Evolutionary conservation across 371 early-diverging fungal species (phyloP).

Genomic region (Globomyces sp.): DNA sequence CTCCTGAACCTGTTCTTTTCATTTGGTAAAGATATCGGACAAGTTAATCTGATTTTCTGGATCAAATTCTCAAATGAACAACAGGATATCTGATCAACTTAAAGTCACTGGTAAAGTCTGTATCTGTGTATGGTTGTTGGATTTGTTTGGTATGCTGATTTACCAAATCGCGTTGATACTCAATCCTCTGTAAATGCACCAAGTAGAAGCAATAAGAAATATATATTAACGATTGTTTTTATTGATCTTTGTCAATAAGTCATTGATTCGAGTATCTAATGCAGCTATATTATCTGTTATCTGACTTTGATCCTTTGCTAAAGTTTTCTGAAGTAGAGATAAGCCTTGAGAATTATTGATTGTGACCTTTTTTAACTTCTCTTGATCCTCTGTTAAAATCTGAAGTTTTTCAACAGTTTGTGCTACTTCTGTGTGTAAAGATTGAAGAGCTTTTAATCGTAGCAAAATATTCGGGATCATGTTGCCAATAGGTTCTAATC

Average conservation of each 20-base stretch:
- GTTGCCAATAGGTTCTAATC: conserved; percentile 74
- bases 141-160: too few species aligned
- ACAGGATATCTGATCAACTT: too few species aligned
- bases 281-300: conserved; percentile 67
- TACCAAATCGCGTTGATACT: too few species aligned
- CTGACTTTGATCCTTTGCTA: conserved; percentile 64
- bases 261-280: conserved; percentile 44
- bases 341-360: conserved; percentile 63
- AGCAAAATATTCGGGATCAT: conserved; percentile 77
- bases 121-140: too few species aligned
- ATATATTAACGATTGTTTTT: too few species aligned
- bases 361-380: conserved; percentile 65
- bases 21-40: too few species aligned
- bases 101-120: too few species aligned
- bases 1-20: too few species aligned
- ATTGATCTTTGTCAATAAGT: neutral
- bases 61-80: too few species aligned
- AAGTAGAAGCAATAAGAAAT: too few species aligned
- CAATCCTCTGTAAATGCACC: too few species aligned
- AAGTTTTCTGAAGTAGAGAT: conserved; percentile 57
- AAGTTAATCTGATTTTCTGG: too few species aligned
- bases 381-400: conserved; percentile 71
- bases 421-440: conserved; percentile 79
- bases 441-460: conserved; percentile 75
- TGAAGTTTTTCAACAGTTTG: conserved; percentile 73